Percentiles rank a stretch among this genome's conserved stretches.
Conservation (phyloP, 495 filamentous ascomycete species). For the Podospora conica region DNA sequence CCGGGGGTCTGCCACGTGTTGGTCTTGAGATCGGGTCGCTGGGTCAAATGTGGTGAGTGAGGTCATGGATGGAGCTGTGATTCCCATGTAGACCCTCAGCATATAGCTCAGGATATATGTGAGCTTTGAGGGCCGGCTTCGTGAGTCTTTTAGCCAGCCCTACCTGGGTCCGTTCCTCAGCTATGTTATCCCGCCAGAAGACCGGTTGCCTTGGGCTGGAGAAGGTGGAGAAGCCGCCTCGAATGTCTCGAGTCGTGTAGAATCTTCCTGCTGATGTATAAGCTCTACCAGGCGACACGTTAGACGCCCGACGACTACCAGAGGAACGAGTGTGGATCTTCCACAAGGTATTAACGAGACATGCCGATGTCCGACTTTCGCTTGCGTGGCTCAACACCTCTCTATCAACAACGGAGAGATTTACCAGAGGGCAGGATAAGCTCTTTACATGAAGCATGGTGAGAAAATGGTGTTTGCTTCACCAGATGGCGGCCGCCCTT, state of each 20-base stretch:
- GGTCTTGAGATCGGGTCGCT: neutral
- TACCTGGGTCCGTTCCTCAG: no score
- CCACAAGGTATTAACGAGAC: neutral
- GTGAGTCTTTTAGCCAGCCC: no score
- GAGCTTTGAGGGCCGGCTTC: neutral
- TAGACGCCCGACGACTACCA: neutral
- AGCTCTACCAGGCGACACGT: neutral
- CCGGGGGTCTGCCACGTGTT: neutral
- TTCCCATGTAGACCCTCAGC: neutral
- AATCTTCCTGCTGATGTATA: neutral
- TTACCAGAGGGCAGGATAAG: neutral
- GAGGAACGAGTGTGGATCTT: neutral
- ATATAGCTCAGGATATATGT: no score
- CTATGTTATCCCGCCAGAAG: no score
- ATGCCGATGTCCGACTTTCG: no score
- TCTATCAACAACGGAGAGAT: neutral
- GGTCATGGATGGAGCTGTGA: neutral
- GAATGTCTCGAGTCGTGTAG: neutral
- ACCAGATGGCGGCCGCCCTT: neutral
- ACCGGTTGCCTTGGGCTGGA: no score
- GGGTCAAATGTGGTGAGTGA: neutral
- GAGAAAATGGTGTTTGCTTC: neutral
- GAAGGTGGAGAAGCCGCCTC: no score
- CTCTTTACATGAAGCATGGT: neutral
- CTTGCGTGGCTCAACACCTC: neutral